Evolutionary conservation across 1,284 basidiomycete genomes (phyloP).

Genomic region (Rhizopogon parksii): DNA sequence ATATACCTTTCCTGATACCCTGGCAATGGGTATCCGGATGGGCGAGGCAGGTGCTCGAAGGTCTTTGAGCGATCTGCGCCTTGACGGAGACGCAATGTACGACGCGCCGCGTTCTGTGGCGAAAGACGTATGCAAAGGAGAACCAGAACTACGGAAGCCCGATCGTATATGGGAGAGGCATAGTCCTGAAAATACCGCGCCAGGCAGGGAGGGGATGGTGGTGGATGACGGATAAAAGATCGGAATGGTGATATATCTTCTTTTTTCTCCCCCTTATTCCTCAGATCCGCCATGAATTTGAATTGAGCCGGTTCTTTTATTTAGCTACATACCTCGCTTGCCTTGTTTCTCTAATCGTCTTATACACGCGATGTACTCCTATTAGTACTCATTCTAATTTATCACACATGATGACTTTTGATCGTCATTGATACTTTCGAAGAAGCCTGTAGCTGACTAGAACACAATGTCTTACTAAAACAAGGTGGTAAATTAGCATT

Average conservation of each 20-base stretch:
- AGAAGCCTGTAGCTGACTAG: too few species aligned
- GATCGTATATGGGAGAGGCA: constrained; percentile 3
- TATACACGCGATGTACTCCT: not conserved
- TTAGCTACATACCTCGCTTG: not conserved
- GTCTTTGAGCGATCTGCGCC: constrained; percentile 24
- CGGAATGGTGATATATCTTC: not conserved
- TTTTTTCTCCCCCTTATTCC: not conserved
- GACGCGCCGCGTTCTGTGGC: constrained; percentile 20
- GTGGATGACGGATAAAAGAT: not conserved
- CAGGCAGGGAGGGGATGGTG: not conserved
- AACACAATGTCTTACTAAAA: too few species aligned
- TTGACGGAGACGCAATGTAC: constrained; percentile 21
- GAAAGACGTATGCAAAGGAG: not conserved
- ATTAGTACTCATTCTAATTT: not conserved
- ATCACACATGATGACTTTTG: not conserved
- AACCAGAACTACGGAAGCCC: not conserved
- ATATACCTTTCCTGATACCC: constrained; percentile 22
- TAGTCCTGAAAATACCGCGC: not conserved
- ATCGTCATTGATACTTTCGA: too few species aligned
- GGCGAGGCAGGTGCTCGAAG: constrained; percentile 24
- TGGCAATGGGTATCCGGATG: constrained; percentile 20
- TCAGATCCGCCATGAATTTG: not conserved
- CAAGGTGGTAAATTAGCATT: too few species aligned
- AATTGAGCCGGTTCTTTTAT: not conserved
- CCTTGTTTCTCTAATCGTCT: not conserved